These are phyloP conservation scores for Coemansia sp. DNA, from an alignment of 192 early-diverging fungal species.

Conservation along the genomic window DNA sequence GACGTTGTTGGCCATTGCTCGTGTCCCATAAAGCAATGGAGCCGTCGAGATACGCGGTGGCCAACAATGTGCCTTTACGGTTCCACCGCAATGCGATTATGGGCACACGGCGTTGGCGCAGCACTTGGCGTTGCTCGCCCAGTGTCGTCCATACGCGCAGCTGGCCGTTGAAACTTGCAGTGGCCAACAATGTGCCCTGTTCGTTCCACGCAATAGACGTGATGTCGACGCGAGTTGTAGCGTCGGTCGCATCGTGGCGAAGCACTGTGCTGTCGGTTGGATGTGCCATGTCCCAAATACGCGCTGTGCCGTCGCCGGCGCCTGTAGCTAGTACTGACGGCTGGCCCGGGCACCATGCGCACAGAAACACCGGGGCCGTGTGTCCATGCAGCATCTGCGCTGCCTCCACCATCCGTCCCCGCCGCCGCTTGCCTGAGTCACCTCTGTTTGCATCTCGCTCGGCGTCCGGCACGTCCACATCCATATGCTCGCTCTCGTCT, in stretches of 20 bases:
- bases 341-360: slow-evolving; percentile 76
- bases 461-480: slow-evolving; percentile 46
- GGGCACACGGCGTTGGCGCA: slow-evolving; percentile 74
- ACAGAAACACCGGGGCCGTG: slow-evolving; percentile 69
- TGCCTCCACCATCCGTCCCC: slow-evolving; percentile 34
- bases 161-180: slow-evolving; percentile 83
- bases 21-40: slow-evolving; percentile 86
- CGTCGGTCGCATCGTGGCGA: slow-evolving; percentile 52
- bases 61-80: slow-evolving; percentile 68
- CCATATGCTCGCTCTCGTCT: slow-evolving; percentile 22
- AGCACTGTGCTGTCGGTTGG: slow-evolving; percentile 55
- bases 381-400: slow-evolving; percentile 66
- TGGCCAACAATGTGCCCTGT: slow-evolving; percentile 74
- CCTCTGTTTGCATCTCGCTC: slow-evolving; percentile 16
- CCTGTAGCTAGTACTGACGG: slow-evolving; percentile 66
- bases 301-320: slow-evolving; percentile 79
- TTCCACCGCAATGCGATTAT: slow-evolving; percentile 89
- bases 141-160: slow-evolving; percentile 79
- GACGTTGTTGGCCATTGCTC: slow-evolving; percentile 60
- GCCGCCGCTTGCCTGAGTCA: neutral
- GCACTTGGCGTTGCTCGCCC: slow-evolving; percentile 59
- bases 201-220: slow-evolving; percentile 87
- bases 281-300: slow-evolving; percentile 80
- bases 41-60: slow-evolving; percentile 77
- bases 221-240: slow-evolving; percentile 65